Evolutionary conservation across 768 basidiomycete species (phyloP), one percentile per base, ranked within the genome.

Genomic region (Lactifluus piperatus): DNA sequence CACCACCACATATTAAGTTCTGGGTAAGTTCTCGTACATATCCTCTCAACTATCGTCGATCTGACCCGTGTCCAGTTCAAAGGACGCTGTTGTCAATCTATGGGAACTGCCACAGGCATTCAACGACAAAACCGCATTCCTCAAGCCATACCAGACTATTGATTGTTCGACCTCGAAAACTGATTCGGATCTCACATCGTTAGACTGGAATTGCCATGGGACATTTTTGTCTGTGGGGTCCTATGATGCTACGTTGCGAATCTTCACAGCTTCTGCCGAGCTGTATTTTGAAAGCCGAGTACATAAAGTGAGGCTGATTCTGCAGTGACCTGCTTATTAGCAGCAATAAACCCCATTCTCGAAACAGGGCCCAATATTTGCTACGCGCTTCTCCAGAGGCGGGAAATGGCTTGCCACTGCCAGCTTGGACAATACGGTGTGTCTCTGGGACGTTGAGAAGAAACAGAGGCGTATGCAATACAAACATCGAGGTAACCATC

Each of bases 151-250:
- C 11, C 49, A 72, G 43, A 74, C 75, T 22, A 65, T 88, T 37
- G 74, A 79, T 47, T 78, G 82, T 63, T 76, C 81, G 22, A 72
- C 77, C 41, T 72, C 74, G 61, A 68, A 74, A 26, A 72, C 75
- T 26, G 80, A 81, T 50, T 73, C 73, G 10, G 90, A 93, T 69
- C 71, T 91, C 57, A 91, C 89, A 16, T 83, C 83, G 41, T 66
- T 93, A 47, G 81, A 87, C 66, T 93, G 90, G 90, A 89, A 81
- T 64, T 68, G 73, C 4, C 84, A 88, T 54, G 91, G 91, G 18
- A 79, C 79, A 29, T 72, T 89, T 14, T 74, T 93, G 34, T 88
- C 88, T 6, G 79, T 90, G 57, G 90, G 87, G 11, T 90, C 85
- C 20, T 88, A 86, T 62, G 90, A 92, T 64, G 78, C 81, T 10